Conservation (phyloP, 371 early-diverging fungal species). For the Dichotomocladium elegans region DNA sequence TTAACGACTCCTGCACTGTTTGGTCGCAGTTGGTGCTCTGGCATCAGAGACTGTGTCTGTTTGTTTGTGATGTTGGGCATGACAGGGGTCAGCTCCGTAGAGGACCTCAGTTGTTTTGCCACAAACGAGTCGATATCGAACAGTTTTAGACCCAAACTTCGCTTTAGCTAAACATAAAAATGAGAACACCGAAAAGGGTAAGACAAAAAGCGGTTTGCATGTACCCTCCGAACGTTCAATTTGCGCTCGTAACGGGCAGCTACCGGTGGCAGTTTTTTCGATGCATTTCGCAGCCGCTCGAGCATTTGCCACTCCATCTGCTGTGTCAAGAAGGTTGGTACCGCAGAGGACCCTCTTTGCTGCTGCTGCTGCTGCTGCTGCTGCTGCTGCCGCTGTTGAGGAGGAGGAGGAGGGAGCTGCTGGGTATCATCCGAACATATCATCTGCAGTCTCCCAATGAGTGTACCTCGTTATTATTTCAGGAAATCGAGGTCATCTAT, state of each 20-base stretch:
- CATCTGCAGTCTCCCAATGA: too few relatives aligned
- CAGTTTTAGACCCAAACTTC: slow-evolving; percentile 54
- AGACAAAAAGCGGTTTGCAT: neutral
- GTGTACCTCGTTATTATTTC: too few relatives aligned
- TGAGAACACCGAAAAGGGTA: neutral
- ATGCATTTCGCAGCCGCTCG: slow-evolving; percentile 51
- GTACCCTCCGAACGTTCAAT: slow-evolving; percentile 57
- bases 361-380: too few relatives aligned
- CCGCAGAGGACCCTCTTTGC: too few relatives aligned
- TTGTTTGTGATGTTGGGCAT: slow-evolving; percentile 17
- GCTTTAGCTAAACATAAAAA: slow-evolving; percentile 35
- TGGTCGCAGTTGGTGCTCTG: too few relatives aligned
- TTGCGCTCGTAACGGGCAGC: slow-evolving; percentile 65
- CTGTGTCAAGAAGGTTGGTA: slow-evolving; percentile 13
- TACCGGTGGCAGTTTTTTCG: slow-evolving; percentile 39
- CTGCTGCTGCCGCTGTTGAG: too few relatives aligned
- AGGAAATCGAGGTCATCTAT: too few relatives aligned
- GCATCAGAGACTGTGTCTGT: slow-evolving; percentile 4
- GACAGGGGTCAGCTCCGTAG: slow-evolving; percentile 31
- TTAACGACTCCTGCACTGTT: too few relatives aligned
- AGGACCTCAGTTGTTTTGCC: slow-evolving; percentile 29
- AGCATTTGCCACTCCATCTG: slow-evolving; percentile 62
- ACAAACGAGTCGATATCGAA: slow-evolving; percentile 62
- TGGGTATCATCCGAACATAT: too few relatives aligned
- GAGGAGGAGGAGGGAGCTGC: too few relatives aligned